These are phyloP conservation scores for Fraxinus sp. DNA, from an alignment of 305 asterid genomes.

Conservation along the genomic window DNA sequence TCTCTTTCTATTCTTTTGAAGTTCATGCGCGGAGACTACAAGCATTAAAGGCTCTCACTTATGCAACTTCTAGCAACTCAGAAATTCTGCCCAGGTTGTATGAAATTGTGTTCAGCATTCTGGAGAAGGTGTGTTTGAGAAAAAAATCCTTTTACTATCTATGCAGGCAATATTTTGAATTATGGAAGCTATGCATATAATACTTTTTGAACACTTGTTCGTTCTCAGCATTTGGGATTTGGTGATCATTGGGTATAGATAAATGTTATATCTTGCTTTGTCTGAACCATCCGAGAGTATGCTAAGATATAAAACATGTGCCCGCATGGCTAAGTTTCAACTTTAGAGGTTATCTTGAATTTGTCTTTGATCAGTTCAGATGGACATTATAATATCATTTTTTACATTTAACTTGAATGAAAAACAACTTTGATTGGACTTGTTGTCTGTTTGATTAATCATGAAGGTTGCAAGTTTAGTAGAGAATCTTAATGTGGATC, in stretches of 20 bases:
- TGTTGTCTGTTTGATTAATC: slow-evolving; percentile 16
- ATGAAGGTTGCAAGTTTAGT: slow-evolving; percentile 1
- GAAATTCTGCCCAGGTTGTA: slow-evolving; percentile 85
- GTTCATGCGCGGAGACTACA: slow-evolving; percentile 99
- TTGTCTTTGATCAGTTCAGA: slow-evolving; percentile 10
- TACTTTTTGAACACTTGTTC: background rate
- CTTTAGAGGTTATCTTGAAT: background rate
- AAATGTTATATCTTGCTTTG: background rate
- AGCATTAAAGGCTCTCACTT: slow-evolving; percentile 95
- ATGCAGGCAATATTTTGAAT: background rate
- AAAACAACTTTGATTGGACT: slow-evolving; percentile 12
- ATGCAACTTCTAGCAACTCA: slow-evolving; percentile 88
- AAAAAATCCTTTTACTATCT: background rate
- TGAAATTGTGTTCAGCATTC: slow-evolving; percentile 85
- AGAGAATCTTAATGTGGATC: background rate
- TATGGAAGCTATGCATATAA: background rate
- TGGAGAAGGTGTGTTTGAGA: slow-evolving; percentile 75
- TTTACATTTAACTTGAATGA: background rate
- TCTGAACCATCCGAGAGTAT: slow-evolving; percentile 2
- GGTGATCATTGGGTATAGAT: slow-evolving; percentile 5
- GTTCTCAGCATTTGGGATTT: slow-evolving; percentile 10
- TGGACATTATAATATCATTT: background rate
- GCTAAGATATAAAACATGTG: slow-evolving; percentile 8
- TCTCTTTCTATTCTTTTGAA: slow-evolving; percentile 40
- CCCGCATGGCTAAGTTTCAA: background rate